Base-by-base conservation (phyloP, 208 protist genomes). In the Leishmania lainsoni region DNA sequence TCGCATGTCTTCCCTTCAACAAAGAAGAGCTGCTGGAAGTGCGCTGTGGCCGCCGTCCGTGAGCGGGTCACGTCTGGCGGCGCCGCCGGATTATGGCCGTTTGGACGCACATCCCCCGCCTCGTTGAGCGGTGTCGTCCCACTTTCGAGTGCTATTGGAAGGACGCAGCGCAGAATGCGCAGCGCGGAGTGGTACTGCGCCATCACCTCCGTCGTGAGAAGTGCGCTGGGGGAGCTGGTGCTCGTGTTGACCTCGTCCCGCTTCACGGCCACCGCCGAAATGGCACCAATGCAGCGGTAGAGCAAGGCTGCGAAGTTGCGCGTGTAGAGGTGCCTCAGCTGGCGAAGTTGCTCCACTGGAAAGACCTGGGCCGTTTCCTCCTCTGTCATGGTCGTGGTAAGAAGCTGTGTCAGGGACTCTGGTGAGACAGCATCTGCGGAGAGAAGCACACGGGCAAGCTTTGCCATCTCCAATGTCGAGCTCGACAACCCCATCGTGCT, bases 21-120 rank as follows among this genome's bases (percentile, higher is more conserved):
- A 80, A 97, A 97, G 79, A 97, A 97, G 29, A 87, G 87, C 51
- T 86, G 78, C 69, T 89, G 82, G 87, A 97, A 97, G 29, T 91
- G 80, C 51, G 61, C 29, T 22, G 94, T 95, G 69, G 89, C 87
- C 45, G 54, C 52, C 39, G 90, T 95, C 71, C 90, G 85, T 42
- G 39, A 26, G 12, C 39, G 75, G 39, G 59, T 52, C 29, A 52
- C 6, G 68, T 16, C 42, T 3, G 68, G 4, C n/a, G 69, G 51
- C 52, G 66, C 51, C 48, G 59, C 29, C 17, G 76, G 71, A 69
- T 63, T 48, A 22, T 51, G 61, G 17, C 20, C 12, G 56, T 56
- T 48, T 35, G 69, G 32, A 29, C 54, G 42, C 16, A 29, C 51
- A 20, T 70, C 76, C 39, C 20, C 56, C 4, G 66, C 81, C 6